A percentile compares a stretch with the other conserved stretches of the same genome.
Evolutionary conservation across 129 eudicot species (phyloP).

Genomic region (Artemisia argyi): DNA sequence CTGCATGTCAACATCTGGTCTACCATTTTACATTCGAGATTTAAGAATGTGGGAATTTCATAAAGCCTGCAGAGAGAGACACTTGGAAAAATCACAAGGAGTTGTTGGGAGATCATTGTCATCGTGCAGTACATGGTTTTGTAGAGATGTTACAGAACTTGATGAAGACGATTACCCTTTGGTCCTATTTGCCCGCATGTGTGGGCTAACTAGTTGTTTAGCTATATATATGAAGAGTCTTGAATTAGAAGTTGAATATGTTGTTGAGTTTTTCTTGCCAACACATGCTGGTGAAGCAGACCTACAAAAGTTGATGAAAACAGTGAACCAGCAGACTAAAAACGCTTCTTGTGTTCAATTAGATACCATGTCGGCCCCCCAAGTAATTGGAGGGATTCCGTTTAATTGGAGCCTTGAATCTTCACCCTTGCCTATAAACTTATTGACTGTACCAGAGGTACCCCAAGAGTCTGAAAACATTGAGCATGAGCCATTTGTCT

Average conservation of each 20-base stretch:
- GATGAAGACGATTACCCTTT: not conserved
- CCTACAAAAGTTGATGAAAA: not conserved
- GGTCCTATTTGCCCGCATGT: not conserved
- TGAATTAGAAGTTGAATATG: too few relatives aligned
- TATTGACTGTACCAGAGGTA: too few relatives aligned
- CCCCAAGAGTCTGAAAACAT: not conserved
- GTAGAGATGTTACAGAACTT: not conserved
- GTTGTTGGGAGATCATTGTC: not conserved
- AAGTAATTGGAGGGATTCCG: not conserved
- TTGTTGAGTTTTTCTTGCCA: too few relatives aligned
- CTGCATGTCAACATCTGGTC: too few relatives aligned
- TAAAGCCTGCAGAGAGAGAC: too few relatives aligned
- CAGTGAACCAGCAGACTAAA: not conserved
- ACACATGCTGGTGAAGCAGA: too few relatives aligned
- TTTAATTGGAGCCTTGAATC: not conserved
- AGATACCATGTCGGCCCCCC: not conserved
- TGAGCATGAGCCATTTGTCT: too few relatives aligned
- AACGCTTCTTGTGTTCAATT: not conserved
- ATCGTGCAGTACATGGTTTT: not conserved
- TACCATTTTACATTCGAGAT: not conserved
- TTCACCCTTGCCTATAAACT: too few relatives aligned
- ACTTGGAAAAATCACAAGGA: too few relatives aligned
- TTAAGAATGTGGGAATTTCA: not conserved
- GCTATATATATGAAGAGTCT: too few relatives aligned
- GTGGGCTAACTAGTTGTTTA: constrained; percentile 1